A percentile compares a stretch with the other conserved stretches of the same genome.
phyloP scores from a whole-genome alignment of 495 filamentous ascomycete species.

The Xylaria scruposa region DNA sequence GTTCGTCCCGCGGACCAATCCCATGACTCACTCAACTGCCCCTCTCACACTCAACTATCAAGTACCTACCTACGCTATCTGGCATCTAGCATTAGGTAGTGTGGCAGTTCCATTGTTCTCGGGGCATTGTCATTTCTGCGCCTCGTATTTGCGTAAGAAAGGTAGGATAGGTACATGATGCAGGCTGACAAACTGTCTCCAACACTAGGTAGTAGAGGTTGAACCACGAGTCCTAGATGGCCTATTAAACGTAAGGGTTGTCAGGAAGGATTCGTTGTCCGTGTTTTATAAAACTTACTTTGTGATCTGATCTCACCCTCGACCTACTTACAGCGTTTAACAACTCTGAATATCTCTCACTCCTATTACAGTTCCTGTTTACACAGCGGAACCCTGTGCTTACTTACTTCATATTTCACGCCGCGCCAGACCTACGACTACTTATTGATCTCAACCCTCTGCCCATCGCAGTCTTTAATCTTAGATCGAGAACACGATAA shows the following conservation, averaged over 20 bases:
- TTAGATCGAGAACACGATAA: conserved; percentile 19
- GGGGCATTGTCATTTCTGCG: conserved; percentile 3
- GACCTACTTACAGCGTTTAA: not conserved
- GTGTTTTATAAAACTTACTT: not conserved
- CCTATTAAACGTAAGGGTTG: not conserved
- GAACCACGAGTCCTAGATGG: not conserved
- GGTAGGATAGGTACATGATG: no score
- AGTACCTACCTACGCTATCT: no score
- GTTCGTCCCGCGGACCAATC: not conserved
- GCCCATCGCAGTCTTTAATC: not conserved
- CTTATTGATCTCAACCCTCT: not conserved
- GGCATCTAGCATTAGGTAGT: not conserved
- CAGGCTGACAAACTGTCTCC: not conserved
- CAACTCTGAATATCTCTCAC: not conserved
- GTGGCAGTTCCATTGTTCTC: not conserved
- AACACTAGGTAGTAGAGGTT: not conserved
- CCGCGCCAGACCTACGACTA: not conserved
- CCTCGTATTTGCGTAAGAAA: not conserved
- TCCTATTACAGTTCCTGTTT: not conserved
- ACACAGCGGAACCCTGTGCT: not conserved
- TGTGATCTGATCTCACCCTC: not conserved
- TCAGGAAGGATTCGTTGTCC: not conserved
- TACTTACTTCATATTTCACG: not conserved
- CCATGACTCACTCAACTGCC: not conserved
- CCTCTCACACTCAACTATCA: not conserved